These are phyloP conservation scores for Schizosaccharomyces octosporus DNA, from an alignment of 805 yeast species.

Conservation along the genomic window DNA sequence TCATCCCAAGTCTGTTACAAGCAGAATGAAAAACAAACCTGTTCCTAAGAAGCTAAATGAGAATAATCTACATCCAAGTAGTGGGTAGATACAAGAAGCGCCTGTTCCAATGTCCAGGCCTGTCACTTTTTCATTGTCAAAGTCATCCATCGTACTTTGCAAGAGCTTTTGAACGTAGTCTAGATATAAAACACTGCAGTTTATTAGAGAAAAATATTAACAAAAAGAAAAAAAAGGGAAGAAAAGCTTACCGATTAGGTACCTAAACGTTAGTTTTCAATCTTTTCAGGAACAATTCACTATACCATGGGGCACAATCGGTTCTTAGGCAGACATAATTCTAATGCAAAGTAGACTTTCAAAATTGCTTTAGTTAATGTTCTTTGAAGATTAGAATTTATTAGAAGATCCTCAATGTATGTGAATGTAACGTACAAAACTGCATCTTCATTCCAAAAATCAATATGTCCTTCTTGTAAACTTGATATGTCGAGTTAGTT, in stretches of 20 bases:
- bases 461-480: neutral
- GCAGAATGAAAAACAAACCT: neutral
- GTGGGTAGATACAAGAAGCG: slow-evolving; percentile 23
- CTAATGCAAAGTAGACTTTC: neutral
- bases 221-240: neutral
- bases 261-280: neutral
- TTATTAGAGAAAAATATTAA: neutral
- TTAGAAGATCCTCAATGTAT: neutral
- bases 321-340: neutral
- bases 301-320: neutral
- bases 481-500: neutral
- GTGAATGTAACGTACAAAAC: neutral
- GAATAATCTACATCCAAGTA: slow-evolving; percentile 14
- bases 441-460: neutral
- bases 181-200: neutral
- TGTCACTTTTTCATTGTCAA: neutral
- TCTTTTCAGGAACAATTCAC: neutral
- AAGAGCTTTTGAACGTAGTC: neutral
- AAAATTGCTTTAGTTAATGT: neutral
- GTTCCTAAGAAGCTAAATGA: neutral
- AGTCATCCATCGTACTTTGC: neutral
- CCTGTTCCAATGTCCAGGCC: slow-evolving; percentile 27
- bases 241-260: neutral
- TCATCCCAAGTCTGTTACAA: slow-evolving; percentile 8
- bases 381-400: neutral